Percentiles rank a stretch among this genome's conserved stretches.
Evolutionary conservation across 768 basidiomycete genomes (phyloP).

Genomic region (Collybia sordida): DNA sequence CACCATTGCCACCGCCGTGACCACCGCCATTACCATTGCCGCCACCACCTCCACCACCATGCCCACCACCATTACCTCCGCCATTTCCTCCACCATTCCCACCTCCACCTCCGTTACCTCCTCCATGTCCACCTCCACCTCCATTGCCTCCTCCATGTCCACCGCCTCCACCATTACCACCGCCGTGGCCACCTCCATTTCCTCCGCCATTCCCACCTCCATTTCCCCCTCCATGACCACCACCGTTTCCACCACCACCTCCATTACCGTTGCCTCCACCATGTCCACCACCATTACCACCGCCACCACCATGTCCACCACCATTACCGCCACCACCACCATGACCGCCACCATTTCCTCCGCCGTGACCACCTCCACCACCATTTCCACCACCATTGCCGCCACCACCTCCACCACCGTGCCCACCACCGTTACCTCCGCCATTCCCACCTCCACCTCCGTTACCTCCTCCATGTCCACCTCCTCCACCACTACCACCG

Average conservation of each 20-base stretch:
- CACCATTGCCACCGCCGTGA: no score
- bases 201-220: no score
- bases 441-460: no score
- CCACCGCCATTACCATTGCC: no score
- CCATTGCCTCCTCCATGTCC: no score
- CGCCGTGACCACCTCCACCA: no score
- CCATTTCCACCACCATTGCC: slow-evolving; percentile 8
- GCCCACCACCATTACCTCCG: no score
- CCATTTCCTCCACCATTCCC: no score
- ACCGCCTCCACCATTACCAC: no score
- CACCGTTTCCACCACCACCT: slow-evolving; percentile 27
- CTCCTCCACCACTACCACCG: slow-evolving; percentile 10
- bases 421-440: slow-evolving; percentile 28
- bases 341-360: not conserved
- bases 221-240: slow-evolving; percentile 15
- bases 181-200: no score
- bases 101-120: slow-evolving; percentile 26
- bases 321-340: slow-evolving; percentile 13
- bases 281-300: slow-evolving; percentile 2
- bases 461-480: slow-evolving; percentile 5
- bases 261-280: slow-evolving; percentile 3
- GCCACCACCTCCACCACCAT: no score
- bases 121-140: no score
- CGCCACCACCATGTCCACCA: slow-evolving; percentile 13
- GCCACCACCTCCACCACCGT: slow-evolving; percentile 14